Conservation (phyloP, 2,329 filamentous ascomycete genomes). For the Botrytis porri region DNA sequence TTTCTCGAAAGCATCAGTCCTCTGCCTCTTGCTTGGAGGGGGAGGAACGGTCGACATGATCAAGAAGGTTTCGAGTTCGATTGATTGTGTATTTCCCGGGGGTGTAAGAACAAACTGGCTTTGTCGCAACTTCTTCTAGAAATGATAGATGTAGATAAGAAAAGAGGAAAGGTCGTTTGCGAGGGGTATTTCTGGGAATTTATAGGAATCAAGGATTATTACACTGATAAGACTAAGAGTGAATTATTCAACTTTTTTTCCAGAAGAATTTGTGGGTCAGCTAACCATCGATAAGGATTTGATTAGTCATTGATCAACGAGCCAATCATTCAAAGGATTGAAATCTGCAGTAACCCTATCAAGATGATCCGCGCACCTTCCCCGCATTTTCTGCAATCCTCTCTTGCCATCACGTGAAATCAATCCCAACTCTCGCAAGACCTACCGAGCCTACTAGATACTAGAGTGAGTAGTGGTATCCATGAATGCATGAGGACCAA, state of each 20-base stretch:
- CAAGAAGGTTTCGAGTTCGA: neutral
- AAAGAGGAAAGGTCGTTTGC: neutral
- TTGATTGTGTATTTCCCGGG: neutral
- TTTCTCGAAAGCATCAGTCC: slow-evolving; percentile 68
- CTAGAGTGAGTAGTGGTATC: neutral
- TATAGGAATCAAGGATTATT: slow-evolving; percentile 4
- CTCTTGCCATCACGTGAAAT: neutral
- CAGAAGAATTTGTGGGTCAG: neutral
- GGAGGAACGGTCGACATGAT: slow-evolving; percentile 77
- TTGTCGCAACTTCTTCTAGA: neutral
- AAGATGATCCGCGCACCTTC: neutral
- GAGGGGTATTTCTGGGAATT: neutral
- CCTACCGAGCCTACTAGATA: neutral
- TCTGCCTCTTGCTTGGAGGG: slow-evolving; percentile 86
- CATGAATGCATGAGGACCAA: neutral
- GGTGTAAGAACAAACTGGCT: neutral
- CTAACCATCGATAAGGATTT: neutral
- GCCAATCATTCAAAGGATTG: neutral
- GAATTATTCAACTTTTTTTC: neutral
- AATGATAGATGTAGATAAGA: neutral
- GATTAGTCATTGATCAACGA: neutral
- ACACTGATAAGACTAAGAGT: neutral
- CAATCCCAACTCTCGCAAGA: neutral
- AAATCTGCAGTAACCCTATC: neutral
- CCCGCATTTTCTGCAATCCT: neutral